phyloP scores from a whole-genome alignment of 768 basidiomycete genomes.

The Gloeostereum incarnatum region DNA sequence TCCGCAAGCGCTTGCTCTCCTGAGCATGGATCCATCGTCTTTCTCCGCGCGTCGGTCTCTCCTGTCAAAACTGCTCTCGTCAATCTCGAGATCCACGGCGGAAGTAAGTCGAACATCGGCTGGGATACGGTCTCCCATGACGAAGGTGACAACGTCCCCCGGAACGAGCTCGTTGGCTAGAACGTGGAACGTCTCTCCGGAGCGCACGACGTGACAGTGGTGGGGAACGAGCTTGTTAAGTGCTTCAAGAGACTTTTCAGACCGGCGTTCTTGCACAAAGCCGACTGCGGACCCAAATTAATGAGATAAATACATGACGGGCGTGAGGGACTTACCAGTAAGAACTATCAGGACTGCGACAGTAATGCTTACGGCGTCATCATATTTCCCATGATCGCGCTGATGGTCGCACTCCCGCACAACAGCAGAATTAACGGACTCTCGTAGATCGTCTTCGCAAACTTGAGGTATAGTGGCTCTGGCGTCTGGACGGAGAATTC shows the following conservation, averaged over 20 bases:
- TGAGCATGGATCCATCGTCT: constrained; percentile 51
- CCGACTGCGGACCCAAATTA: constrained; percentile 47
- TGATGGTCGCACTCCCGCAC: constrained; percentile 83
- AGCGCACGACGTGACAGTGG: constrained; percentile 85
- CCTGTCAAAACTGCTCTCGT: constrained; percentile 95
- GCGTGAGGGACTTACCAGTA: constrained; percentile 52
- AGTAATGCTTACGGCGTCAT: constrained; percentile 91
- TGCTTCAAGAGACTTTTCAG: constrained; percentile 90
- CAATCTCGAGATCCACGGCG: constrained; percentile 85
- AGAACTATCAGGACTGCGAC: constrained; percentile 89
- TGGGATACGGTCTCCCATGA: constrained; percentile 89
- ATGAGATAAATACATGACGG: constrained; percentile 1
- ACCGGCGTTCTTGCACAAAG: constrained; percentile 91
- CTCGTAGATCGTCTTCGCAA: constrained; percentile 93
- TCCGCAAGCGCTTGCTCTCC: constrained; percentile 61
- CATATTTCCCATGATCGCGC: constrained; percentile 92
- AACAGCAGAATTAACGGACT: constrained; percentile 86
- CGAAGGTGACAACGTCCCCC: constrained; percentile 84
- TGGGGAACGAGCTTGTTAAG: constrained; percentile 96
- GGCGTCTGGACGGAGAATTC: constrained; percentile 84
- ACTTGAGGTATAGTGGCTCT: constrained; percentile 78
- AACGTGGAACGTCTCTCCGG: constrained; percentile 52
- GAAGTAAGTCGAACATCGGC: constrained; percentile 82
- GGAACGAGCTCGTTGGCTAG: constrained; percentile 97
- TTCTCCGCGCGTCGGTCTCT: constrained; percentile 76